Evolutionary conservation across 2,329 filamentous ascomycete genomes (phyloP), one percentile per base, ranked within the genome.

Genomic region (Trichophyton rubrum): DNA sequence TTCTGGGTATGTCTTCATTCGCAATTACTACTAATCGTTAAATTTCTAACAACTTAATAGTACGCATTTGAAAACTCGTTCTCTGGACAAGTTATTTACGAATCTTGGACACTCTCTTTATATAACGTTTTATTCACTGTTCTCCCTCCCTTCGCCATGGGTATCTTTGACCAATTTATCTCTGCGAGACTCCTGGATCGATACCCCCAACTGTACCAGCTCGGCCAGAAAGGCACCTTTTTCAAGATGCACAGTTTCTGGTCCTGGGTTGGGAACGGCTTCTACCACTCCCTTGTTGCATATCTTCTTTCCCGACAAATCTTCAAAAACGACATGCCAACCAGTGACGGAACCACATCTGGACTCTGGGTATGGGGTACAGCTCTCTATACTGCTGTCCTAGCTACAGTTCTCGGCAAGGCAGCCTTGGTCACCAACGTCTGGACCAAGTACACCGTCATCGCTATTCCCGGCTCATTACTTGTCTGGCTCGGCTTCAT

Each of bases 91-190:
- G 90, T 97, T 71, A 97, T 99, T 71, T 97, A 91, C 81, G 93
- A 99, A 76, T 97, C 93, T 8, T 99, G 95, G 95, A 96, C 91
- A 0, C 79, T 99, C n/a, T 96, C 92, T 6, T 95, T 97, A 77
- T 99, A 96, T 81, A 99, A 99, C 78, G 90, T 99, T 73, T 88
- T 99, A 73, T 99, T 95, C 78, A 99, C 93, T 0, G 88, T 95
- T 20, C 79, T 96, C 17, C 93, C 93, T 15, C 93, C 93, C 0
- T 86, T 99, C 62, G 92, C 90, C 1, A 86, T 99, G 70, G 93
- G 93, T 67, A 95, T 99, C 65, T 89, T 96, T 65, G 95, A 99
- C 73, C 95, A 99, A 72, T 97, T 95, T 75, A 90, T 99, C 69
- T 96, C 90, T 47, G 93, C 95, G 5, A 86, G 93, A 24, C 79